Percentiles rank a stretch among this genome's conserved stretches.
These are phyloP conservation scores for Aspergillus bridgeri DNA, from an alignment of 495 filamentous ascomycete genomes.

Conservation along the genomic window DNA sequence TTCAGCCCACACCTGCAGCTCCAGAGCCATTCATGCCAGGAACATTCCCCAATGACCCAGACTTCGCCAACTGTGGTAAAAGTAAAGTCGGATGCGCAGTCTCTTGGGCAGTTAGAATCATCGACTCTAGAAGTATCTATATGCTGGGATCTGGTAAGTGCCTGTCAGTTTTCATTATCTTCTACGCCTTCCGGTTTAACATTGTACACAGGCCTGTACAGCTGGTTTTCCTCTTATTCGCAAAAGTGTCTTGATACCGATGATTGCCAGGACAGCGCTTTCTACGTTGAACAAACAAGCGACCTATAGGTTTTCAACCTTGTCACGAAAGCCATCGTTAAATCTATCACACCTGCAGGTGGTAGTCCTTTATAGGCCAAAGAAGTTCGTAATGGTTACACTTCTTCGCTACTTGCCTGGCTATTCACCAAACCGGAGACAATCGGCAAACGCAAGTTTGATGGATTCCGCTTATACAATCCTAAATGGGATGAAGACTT, in stretches of 20 bases:
- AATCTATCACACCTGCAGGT: conserved; percentile 54
- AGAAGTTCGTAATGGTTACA: not conserved
- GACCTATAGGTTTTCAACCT: conserved; percentile 64
- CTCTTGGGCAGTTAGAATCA: not conserved
- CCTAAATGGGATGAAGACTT: too few relatives aligned
- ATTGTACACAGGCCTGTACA: conserved; percentile 44
- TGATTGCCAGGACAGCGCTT: conserved; percentile 29
- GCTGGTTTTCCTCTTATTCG: conserved; percentile 56
- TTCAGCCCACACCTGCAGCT: not conserved
- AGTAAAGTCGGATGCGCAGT: not conserved
- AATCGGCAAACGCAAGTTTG: too few relatives aligned
- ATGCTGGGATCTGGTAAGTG: not conserved
- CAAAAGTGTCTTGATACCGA: conserved; percentile 28
- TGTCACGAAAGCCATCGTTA: conserved; percentile 67
- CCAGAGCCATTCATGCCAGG: not conserved
- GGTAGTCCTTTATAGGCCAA: not conserved
- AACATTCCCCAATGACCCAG: not conserved
- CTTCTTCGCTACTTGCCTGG: not conserved
- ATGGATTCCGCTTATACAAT: too few relatives aligned
- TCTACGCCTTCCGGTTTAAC: not conserved
- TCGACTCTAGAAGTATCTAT: not conserved
- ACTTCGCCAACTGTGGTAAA: not conserved
- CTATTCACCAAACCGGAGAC: too few relatives aligned
- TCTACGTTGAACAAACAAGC: conserved; percentile 31
- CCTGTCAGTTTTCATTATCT: not conserved